Percentiles rank a stretch among this genome's conserved stretches.
phyloP scores from a whole-genome alignment of 1,284 basidiomycete species.

The Boletus semigastroideus region DNA sequence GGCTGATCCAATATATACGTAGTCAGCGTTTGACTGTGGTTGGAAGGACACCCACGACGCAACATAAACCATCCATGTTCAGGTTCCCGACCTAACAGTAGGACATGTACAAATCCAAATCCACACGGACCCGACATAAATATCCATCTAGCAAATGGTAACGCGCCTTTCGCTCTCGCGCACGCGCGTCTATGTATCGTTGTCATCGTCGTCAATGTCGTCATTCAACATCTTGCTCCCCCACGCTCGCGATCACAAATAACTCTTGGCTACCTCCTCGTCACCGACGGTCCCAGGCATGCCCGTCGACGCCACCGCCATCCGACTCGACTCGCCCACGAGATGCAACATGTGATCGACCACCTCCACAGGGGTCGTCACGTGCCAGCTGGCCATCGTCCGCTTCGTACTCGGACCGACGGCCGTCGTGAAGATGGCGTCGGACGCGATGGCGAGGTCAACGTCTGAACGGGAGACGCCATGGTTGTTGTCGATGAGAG shows the following conservation, averaged over 20 bases:
- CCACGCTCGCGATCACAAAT: slow-evolving; percentile 10
- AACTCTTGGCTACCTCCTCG: slow-evolving; percentile 17
- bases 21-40: too few relatives aligned
- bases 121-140: background rate
- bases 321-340: slow-evolving; percentile 31
- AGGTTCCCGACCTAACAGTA: too few relatives aligned
- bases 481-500: slow-evolving; percentile 44
- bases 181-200: too few relatives aligned
- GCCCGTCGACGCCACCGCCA: background rate
- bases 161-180: too few relatives aligned
- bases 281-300: background rate
- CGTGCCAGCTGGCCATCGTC: slow-evolving; percentile 87
- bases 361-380: slow-evolving; percentile 76
- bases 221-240: background rate
- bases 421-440: slow-evolving; percentile 84
- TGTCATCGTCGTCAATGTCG: too few relatives aligned
- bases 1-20: too few relatives aligned
- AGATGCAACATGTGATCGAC: slow-evolving; percentile 68
- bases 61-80: too few relatives aligned
- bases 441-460: slow-evolving; percentile 61
- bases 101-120: too few relatives aligned
- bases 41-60: too few relatives aligned
- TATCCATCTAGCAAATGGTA: background rate
- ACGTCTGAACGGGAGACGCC: slow-evolving; percentile 45
- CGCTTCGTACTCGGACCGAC: slow-evolving; percentile 86